Evolutionary conservation across 2,329 filamentous ascomycete species (phyloP).

Genomic region (Cercospora sp.): DNA sequence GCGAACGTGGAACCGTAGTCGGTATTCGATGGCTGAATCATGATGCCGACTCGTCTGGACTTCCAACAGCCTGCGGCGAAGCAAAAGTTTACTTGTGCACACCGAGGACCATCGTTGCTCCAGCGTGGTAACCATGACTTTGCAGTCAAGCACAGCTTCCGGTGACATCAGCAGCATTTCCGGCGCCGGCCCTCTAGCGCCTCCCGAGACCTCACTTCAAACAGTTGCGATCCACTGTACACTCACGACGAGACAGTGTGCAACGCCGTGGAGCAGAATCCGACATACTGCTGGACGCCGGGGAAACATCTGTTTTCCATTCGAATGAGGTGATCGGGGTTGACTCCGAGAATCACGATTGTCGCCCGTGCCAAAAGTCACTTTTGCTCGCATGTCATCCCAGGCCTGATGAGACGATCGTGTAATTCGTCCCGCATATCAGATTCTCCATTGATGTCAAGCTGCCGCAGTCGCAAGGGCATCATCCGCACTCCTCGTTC

Average conservation of each 20-base stretch:
- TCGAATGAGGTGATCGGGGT: not conserved
- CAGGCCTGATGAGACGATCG: not conserved
- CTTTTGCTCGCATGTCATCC: constrained; percentile 1
- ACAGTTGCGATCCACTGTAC: not conserved
- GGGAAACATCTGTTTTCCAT: not conserved
- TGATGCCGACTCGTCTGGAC: not conserved
- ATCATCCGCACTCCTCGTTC: not conserved
- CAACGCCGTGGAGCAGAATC: not conserved
- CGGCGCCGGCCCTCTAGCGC: not conserved
- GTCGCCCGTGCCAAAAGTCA: not conserved
- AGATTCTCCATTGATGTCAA: not conserved
- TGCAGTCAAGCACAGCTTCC: not conserved
- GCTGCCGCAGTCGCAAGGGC: not conserved
- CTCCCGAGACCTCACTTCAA: not conserved
- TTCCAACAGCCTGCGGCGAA: not conserved
- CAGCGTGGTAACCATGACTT: not conserved
- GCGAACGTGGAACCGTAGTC: not conserved
- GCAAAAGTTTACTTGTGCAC: not conserved
- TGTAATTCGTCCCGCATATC: not conserved
- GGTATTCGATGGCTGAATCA: not conserved
- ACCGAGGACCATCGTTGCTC: not conserved
- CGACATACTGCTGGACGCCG: not conserved
- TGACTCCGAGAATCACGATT: not conserved
- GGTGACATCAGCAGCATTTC: not conserved
- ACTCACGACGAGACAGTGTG: not conserved